Percentiles rank a stretch among this genome's conserved stretches.
These are phyloP conservation scores for Hyaloperonospora brassicae DNA, from an alignment of 352 stramenopile genomes.

Conservation along the genomic window DNA sequence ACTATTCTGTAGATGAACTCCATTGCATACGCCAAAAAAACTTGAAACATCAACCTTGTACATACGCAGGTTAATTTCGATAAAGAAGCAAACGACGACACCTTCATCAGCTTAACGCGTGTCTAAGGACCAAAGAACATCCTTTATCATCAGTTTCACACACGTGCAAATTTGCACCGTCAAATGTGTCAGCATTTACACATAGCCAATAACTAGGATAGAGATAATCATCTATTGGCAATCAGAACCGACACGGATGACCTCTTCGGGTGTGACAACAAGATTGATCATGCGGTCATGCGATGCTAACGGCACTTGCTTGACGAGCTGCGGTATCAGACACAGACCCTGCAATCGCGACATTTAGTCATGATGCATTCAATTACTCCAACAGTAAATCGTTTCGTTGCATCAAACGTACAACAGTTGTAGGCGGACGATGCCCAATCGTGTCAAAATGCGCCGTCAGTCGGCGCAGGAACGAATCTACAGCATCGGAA, in stretches of 20 bases:
- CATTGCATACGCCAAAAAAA: too few relatives aligned
- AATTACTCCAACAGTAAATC: background rate
- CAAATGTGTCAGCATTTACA: too few relatives aligned
- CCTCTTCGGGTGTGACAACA: slow-evolving; percentile 54
- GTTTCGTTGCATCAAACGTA: slow-evolving; percentile 27
- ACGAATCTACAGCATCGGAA: slow-evolving; percentile 43
- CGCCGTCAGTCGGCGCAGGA: slow-evolving; percentile 52
- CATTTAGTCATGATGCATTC: background rate
- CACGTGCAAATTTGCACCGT: too few relatives aligned
- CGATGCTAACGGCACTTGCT: slow-evolving; percentile 47
- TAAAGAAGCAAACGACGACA: too few relatives aligned
- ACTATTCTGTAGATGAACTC: too few relatives aligned
- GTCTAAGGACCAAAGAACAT: too few relatives aligned
- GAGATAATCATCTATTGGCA: too few relatives aligned
- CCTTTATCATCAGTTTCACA: too few relatives aligned
- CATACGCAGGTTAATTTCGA: too few relatives aligned
- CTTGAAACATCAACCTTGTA: too few relatives aligned
- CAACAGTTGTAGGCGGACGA: slow-evolving; percentile 44
- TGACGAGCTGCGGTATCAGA: slow-evolving; percentile 47
- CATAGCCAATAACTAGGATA: too few relatives aligned
- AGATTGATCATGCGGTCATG: slow-evolving; percentile 65
- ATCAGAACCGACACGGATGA: slow-evolving; percentile 25
- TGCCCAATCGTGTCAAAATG: slow-evolving; percentile 32
- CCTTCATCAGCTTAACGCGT: too few relatives aligned
- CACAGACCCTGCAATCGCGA: slow-evolving; percentile 48